Evolutionary conservation across 2,329 filamentous ascomycete genomes (phyloP), one percentile per base, ranked within the genome.

Genomic region (Hypoxylon sp.): DNA sequence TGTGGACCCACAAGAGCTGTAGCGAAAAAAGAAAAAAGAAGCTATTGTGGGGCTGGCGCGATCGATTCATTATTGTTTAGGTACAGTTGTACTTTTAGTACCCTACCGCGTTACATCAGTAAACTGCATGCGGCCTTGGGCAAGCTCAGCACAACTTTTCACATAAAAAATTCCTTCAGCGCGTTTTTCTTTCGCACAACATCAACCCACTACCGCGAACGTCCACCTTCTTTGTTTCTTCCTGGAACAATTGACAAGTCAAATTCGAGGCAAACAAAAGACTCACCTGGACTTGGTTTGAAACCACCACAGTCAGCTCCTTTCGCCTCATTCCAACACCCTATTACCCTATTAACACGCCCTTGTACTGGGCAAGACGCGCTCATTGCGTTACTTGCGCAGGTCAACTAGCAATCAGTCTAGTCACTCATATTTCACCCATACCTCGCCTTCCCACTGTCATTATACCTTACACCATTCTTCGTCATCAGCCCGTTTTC

Each of bases 11-110:
- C 48, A 3, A 13, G 13, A 63, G 53, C 55, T 56, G 17, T 43
- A 48, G 32, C 49, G 13, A 50, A 51, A 30, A 30, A 30, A 9
- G 6, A 30, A 30, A 30, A 30, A 30, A 56, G 61, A 55, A 67
- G 67, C 67, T 69, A 59, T 62, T 56, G 67, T 67, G 67, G 67
- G 53, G 46, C 64, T 19, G 45, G 50, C 53, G 64, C 58, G 61
- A 67, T 53, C 43, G 41, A 30, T 25, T 50, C 17, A 5, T 19
- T n/a, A 48, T 60, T 67, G 48, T 68, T 64, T 68, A 51, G 60
- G 56, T 63, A 38, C 52, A 43, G 5, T 19, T 25, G 11, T 51
- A 17, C 49, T 21, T 30, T 36, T 23, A 43, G 32, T 57, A 62
- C 58, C 10, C 25, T 57, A 62, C 58, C 10, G 13, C 36, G 43